phyloP scores from a whole-genome alignment of 441 rosid species.

The Erodium moschatum region DNA sequence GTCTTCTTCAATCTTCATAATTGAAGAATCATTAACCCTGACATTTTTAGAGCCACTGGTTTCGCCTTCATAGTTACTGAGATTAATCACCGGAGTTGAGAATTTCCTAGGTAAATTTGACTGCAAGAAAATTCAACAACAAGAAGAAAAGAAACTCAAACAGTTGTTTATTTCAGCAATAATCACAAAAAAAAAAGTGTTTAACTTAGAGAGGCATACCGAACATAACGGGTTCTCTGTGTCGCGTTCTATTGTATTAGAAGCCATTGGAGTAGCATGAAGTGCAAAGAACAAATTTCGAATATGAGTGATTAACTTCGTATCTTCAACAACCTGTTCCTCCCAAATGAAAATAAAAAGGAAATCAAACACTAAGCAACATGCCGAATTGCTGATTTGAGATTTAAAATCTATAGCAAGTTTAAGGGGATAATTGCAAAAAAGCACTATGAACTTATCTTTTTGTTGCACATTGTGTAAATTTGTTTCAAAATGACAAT shows the following conservation, averaged over 20 bases:
- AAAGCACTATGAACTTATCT: too few relatives aligned
- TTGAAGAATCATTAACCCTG: conserved; percentile 26
- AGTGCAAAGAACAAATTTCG: conserved; percentile 48
- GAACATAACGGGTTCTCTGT: conserved; percentile 35
- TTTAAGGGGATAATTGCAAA: neutral
- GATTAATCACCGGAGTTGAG: conserved; percentile 30
- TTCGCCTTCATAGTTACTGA: conserved; percentile 31
- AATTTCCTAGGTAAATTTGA: conserved; percentile 34
- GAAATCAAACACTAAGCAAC: conserved; percentile 13
- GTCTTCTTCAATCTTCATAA: conserved; percentile 25
- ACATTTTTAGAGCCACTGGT: conserved; percentile 30
- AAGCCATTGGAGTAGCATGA: conserved; percentile 41
- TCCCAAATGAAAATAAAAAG: conserved; percentile 21
- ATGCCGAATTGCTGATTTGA: neutral
- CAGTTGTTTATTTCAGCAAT: neutral
- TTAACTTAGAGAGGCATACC: conserved; percentile 30
- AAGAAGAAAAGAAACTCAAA: conserved; percentile 13
- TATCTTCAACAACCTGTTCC: conserved; percentile 59
- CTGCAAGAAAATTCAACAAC: conserved; percentile 31
- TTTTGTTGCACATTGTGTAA: too few relatives aligned
- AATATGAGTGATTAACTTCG: conserved; percentile 50
- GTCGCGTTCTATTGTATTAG: conserved; percentile 31
- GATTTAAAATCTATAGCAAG: conserved; percentile 6
- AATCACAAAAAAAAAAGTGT: neutral
- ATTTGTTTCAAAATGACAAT: neutral